Base-by-base conservation (phyloP, 768 basidiomycete genomes). In the Pulveroboletus sp. region DNA sequence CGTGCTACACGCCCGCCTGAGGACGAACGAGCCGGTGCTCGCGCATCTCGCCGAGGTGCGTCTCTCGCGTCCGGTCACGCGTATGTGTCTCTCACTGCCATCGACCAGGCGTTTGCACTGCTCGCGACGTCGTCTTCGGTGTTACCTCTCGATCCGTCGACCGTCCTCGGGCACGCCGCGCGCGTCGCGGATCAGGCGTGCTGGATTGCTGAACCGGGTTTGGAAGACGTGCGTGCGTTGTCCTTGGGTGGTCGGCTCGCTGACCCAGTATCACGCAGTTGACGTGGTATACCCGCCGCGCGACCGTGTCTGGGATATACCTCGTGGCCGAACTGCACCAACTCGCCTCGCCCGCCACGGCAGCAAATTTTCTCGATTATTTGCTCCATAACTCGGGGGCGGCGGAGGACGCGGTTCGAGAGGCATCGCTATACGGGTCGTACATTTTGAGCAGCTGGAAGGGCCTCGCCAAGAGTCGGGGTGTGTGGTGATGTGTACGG, bases 321-420 rank as follows among this genome's bases (percentile, higher is more conserved):
- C 73, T 79, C 13, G 82, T 85, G n/a, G 80, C 87, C 53, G 89
- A 92, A 68, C 71, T 93, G 14, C 89, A 91, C 59, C 89, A 93
- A 61, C 62, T 93, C n/a, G 76, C 80, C 0, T 92, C 89, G 2
- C 86, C 89, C 5, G 60, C 70, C 12, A 88, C 88, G 3, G 81
- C 86, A 0, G 68, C 72, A 24, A 67, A 71, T 3, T 90, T 93
- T 71, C 73, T 93, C 13, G 81, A 85, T 39, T 68, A 75, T 8
- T 77, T 90, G 6, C 73, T 92, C 13, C 71, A 75, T 10, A 67
- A 74, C 3, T 76, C 80, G 3, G 65, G 72, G 3, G 54, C 66
- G 2, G 56, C 82, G 0, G 75, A 79, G 39, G 64, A 65, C 1
- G 72, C 77, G 0, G 49, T 86, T 8, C 71, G 70, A 35, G 85